Evolutionary conservation across 371 early-diverging fungal genomes (phyloP).

Genomic region (Thermomucor indicae-seudaticae): DNA sequence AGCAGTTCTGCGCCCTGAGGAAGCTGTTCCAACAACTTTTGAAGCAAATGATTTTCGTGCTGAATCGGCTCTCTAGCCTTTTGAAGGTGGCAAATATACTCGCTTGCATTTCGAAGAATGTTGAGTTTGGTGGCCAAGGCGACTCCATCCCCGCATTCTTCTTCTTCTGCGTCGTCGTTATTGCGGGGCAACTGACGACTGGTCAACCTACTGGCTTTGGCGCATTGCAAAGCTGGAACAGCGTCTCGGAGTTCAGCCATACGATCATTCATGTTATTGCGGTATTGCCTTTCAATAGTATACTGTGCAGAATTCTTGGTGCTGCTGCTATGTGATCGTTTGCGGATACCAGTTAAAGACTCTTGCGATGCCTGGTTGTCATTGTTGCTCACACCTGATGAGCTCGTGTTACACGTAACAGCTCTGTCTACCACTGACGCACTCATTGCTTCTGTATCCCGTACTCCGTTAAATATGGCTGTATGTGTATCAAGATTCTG

Average conservation of each 20-base stretch:
- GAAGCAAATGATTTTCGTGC: slow-evolving; percentile 34
- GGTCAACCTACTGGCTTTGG: slow-evolving; percentile 42
- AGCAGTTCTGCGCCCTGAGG: slow-evolving; percentile 51
- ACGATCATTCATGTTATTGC: slow-evolving; percentile 88
- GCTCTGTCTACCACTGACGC: too few species aligned
- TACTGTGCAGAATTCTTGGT: slow-evolving; percentile 86
- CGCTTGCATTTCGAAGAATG: slow-evolving; percentile 75
- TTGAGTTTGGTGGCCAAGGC: slow-evolving; percentile 67
- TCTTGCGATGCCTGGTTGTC: too few species aligned
- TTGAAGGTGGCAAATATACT: slow-evolving; percentile 73
- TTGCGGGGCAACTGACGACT: slow-evolving; percentile 34
- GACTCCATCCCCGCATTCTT: slow-evolving; percentile 53
- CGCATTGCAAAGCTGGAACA: slow-evolving; percentile 70
- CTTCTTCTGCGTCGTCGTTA: slow-evolving; percentile 39
- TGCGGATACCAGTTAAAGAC: too few species aligned
- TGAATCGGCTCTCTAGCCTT: slow-evolving; percentile 38
- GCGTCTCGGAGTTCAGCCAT: slow-evolving; percentile 71
- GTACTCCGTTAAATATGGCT: too few species aligned
- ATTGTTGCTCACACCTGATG: too few species aligned
- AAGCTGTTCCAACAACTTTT: slow-evolving; percentile 42
- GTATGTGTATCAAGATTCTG: too few species aligned
- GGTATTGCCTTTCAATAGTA: slow-evolving; percentile 81
- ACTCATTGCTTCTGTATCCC: too few species aligned
- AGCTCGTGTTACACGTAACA: too few species aligned
- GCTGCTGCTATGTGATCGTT: too few species aligned